Evolutionary conservation across 2,329 filamentous ascomycete species (phyloP).

Genomic region (Monilinia polystroma): DNA sequence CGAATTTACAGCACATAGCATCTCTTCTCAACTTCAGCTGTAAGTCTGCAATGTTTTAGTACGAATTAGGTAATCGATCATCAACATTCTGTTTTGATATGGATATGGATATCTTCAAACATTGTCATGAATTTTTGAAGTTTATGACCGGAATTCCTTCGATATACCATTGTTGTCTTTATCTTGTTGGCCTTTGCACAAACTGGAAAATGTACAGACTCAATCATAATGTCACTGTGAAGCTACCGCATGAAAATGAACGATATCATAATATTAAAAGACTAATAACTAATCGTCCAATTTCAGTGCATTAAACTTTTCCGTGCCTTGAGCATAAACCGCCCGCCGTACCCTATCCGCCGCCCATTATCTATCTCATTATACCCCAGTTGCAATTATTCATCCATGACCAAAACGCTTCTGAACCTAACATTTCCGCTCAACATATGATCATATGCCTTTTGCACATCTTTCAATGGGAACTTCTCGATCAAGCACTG

Average conservation of each 20-base stretch:
- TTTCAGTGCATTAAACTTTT: not conserved
- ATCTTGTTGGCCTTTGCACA: too few relatives aligned
- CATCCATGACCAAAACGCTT: conserved; percentile 35
- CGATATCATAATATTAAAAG: not conserved
- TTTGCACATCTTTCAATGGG: conserved; percentile 50
- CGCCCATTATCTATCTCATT: not conserved
- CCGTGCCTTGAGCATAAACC: not conserved
- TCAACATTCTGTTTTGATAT: too few relatives aligned
- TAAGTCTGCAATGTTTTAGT: too few relatives aligned
- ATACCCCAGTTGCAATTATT: not conserved
- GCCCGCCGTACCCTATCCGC: too few relatives aligned
- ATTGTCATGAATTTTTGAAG: too few relatives aligned
- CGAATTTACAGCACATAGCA: too few relatives aligned
- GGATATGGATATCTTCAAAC: too few relatives aligned
- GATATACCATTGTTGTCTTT: too few relatives aligned
- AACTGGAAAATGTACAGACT: not conserved
- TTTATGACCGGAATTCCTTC: too few relatives aligned
- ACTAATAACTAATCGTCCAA: not conserved
- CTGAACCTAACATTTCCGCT: conserved; percentile 36
- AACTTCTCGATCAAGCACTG: conserved; percentile 66
- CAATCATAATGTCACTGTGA: not conserved
- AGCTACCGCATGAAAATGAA: not conserved
- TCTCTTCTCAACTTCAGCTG: too few relatives aligned
- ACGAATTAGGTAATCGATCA: too few relatives aligned
- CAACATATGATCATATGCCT: conserved; percentile 38